Percentiles rank a stretch among this genome's conserved stretches.
Conservation (phyloP, 139 green algal species). For the Pedinophyceae sp. region DNA sequence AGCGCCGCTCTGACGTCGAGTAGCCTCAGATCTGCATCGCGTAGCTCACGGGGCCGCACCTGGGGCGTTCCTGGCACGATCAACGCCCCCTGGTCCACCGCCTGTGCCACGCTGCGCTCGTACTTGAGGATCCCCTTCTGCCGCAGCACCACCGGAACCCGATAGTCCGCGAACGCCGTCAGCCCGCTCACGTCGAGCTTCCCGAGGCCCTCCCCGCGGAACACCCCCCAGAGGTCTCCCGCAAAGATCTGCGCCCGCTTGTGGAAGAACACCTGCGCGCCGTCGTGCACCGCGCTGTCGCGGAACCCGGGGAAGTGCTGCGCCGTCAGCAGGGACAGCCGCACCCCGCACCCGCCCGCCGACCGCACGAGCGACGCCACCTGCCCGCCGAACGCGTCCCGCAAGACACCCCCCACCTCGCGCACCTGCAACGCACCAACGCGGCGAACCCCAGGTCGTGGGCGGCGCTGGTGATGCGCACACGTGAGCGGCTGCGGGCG, state of each 20-base stretch:
- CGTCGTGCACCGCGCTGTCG: constrained; percentile 60
- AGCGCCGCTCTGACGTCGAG: not conserved
- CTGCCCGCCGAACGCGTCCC: constrained; percentile 35
- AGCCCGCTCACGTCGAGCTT: constrained; percentile 66
- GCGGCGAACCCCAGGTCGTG: too few species aligned
- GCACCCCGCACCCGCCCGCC: constrained; percentile 38
- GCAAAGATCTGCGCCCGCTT: constrained; percentile 94
- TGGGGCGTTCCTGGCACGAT: not conserved
- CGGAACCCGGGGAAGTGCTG: constrained; percentile 62
- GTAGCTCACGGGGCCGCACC: not conserved
- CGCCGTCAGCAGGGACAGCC: constrained; percentile 51
- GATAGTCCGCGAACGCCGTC: constrained; percentile 90
- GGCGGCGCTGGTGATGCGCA: too few species aligned
- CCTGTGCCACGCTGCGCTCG: constrained; percentile 11
- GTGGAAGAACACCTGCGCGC: constrained; percentile 72
- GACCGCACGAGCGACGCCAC: constrained; percentile 43
- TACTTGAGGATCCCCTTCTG: constrained; percentile 48
- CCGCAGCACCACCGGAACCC: constrained; percentile 51
- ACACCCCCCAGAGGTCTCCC: constrained; percentile 74
- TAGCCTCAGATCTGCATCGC: not conserved
- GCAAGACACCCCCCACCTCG: constrained; percentile 53
- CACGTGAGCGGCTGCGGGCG: too few species aligned
- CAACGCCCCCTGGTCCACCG: constrained; percentile 16
- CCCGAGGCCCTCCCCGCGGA: constrained; percentile 49
- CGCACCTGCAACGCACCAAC: too few species aligned